Base-by-base conservation (phyloP, 2,329 filamentous ascomycete genomes). In the Akanthomyces dipterigenus region DNA sequence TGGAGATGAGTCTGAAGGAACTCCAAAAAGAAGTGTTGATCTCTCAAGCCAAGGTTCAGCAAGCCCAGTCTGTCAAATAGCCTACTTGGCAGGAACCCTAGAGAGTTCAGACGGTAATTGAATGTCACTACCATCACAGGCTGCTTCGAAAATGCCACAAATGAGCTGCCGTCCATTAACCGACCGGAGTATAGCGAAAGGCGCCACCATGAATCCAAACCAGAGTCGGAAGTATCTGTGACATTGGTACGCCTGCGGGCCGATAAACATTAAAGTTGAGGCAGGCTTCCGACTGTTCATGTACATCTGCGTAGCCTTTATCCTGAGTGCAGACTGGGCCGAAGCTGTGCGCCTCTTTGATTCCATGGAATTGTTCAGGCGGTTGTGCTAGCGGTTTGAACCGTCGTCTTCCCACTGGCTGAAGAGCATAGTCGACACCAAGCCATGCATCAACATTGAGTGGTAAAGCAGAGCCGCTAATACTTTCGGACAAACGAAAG, bases 1-100 rank as follows among this genome's bases (percentile, higher is more conserved):
- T 70, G 65, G 56, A 86, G 82, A 62, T 86, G 70, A 9, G 73
- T 74, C 54, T 83, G 77, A 0, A 85, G 78, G 75, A 83, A 86
- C 64, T 78, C 68, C 1, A 86, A 68, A 2, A 80, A 77, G 4
- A 78, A 77, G 16, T 77, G 74, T 65, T 84, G 81, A 62, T 85
- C 82, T 3, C 80, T 71, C 0, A 85, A 69, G 0, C 82, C 83
- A 1, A 79, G 78, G 62, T 87, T 86, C 9, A 82, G 61, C 20
- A 77, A 57, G 0, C 70, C 71, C 2, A 68, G 66, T 0, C 72
- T 70, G 34, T 77, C 73, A 8, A 73, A 67, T 22, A 75, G 58
- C 24, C 38, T 76, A 65, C 63, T 83, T 0, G 81, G 81, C 12
- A 83, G 73, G 16, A 68, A 72, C 0, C 78, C 78, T 0, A 80